These are phyloP conservation scores for Porogramme epimiltina DNA, from an alignment of 1,284 basidiomycete genomes.

Conservation along the genomic window DNA sequence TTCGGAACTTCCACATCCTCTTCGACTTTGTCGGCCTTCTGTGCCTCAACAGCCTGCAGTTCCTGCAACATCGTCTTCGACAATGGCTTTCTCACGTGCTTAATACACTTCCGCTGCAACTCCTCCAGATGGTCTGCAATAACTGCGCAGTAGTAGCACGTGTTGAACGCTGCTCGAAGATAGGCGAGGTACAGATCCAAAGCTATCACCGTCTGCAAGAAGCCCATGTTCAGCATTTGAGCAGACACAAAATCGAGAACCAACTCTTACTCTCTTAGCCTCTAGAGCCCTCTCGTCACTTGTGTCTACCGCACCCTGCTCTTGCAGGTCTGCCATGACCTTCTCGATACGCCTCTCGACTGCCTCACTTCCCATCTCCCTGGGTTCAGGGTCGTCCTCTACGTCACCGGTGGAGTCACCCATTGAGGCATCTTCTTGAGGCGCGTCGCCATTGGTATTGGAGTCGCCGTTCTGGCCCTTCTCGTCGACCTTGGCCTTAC, in stretches of 20 bases:
- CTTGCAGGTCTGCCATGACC: conserved; percentile 64
- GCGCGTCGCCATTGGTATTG: conserved; percentile 19
- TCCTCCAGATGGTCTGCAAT: conserved; percentile 91
- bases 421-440: conserved; percentile 47
- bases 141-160: conserved; percentile 95
- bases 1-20: conserved; percentile 40
- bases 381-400: conserved; percentile 57
- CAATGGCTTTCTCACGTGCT: conserved; percentile 80
- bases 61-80: conserved; percentile 61
- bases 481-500: conserved; percentile 43
- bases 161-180: conserved; percentile 82
- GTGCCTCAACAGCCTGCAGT: conserved; percentile 47
- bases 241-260: conserved; percentile 13
- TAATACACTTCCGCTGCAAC: conserved; percentile 90
- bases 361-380: conserved; percentile 64
- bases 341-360: conserved; percentile 78
- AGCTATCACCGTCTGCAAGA: conserved; percentile 62
- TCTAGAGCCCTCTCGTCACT: conserved; percentile 66
- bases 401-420: conserved; percentile 43
- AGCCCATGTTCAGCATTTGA: conserved; percentile 5
- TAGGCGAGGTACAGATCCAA: conserved; percentile 87
- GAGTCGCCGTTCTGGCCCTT: conserved; percentile 21
- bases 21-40: conserved; percentile 41
- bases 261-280: conserved; percentile 61
- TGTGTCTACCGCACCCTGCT: conserved; percentile 58